phyloP scores from a whole-genome alignment of 2,329 filamentous ascomycete species.

The Penicillium fuscoglaucum region DNA sequence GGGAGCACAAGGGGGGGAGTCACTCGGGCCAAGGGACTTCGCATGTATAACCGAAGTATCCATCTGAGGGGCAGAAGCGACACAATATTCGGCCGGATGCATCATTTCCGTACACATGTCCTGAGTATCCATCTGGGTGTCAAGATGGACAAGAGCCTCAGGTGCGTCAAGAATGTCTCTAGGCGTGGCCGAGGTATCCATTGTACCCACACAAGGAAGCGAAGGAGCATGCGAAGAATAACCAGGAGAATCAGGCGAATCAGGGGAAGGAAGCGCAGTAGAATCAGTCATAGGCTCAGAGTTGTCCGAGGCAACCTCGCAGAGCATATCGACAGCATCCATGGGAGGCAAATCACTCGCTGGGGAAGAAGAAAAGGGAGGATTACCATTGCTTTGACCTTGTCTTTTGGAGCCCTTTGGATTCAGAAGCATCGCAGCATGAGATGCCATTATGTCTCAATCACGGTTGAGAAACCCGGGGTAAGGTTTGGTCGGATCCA shows the following conservation, averaged over 20 bases:
- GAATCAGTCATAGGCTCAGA: background rate
- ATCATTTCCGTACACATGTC: background rate
- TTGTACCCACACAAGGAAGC: slow-evolving; percentile 5
- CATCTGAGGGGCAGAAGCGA: background rate
- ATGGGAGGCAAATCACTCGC: background rate
- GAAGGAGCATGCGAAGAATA: slow-evolving; percentile 15
- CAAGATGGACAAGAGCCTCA: background rate
- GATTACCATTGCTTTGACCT: slow-evolving; percentile 38
- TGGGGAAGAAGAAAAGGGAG: slow-evolving; percentile 11
- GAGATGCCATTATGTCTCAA: slow-evolving; percentile 37
- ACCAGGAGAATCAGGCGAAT: background rate
- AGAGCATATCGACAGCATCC: background rate
- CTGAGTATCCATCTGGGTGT: background rate
- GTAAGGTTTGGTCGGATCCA: slow-evolving; percentile 15
- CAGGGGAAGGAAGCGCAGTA: background rate
- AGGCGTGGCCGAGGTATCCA: background rate
- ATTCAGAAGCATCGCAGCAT: slow-evolving; percentile 46
- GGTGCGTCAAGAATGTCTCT: background rate
- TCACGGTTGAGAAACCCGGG: background rate
- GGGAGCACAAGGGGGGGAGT: background rate
- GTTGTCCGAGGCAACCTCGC: background rate
- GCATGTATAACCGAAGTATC: background rate
- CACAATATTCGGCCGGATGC: background rate
- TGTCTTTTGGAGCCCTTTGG: slow-evolving; percentile 45
- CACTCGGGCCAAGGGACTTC: background rate